Percentiles rank a stretch among this genome's conserved stretches.
These are phyloP conservation scores for Perilla frutescens DNA, from an alignment of 257 asterid genomes.

Conservation along the genomic window DNA sequence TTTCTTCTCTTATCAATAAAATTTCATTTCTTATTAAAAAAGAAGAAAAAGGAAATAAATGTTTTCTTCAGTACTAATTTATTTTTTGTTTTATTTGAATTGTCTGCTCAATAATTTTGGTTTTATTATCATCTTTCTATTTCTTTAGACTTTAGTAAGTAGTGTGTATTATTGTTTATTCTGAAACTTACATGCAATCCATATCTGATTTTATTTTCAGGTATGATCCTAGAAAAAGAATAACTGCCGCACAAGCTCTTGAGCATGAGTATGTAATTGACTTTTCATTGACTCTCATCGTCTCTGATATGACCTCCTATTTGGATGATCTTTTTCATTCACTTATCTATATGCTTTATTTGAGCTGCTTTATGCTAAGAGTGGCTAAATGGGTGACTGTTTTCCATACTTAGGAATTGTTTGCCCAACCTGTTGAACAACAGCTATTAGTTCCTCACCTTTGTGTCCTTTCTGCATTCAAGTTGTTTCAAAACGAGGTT, in stretches of 20 bases:
- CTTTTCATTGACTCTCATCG: conserved; percentile 27
- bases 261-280: conserved; percentile 83
- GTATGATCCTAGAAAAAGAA: conserved; percentile 92
- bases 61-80: conserved; percentile 19
- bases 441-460: conserved; percentile 25
- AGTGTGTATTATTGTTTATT: conserved; percentile 29
- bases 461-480: conserved; percentile 11
- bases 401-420: conserved; percentile 14
- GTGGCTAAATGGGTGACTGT: conserved; percentile 10
- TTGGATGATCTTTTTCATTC: conserved; percentile 24
- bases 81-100: conserved; percentile 1
- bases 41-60: neutral
- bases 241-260: conserved; percentile 95
- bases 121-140: conserved; percentile 16
- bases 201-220: conserved; percentile 57
- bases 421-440: conserved; percentile 21
- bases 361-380: conserved; percentile 28
- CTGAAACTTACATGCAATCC: conserved; percentile 26
- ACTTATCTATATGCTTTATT: conserved; percentile 8
- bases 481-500: conserved; percentile 18
- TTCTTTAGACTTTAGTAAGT: conserved; percentile 17
- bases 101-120: conserved; percentile 24
- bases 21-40: neutral
- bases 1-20: neutral
- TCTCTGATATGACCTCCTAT: conserved; percentile 14